Percentiles rank a stretch among this genome's conserved stretches.
These are phyloP conservation scores for Amanita exitialis DNA, from an alignment of 768 basidiomycete genomes.

Conservation along the genomic window DNA sequence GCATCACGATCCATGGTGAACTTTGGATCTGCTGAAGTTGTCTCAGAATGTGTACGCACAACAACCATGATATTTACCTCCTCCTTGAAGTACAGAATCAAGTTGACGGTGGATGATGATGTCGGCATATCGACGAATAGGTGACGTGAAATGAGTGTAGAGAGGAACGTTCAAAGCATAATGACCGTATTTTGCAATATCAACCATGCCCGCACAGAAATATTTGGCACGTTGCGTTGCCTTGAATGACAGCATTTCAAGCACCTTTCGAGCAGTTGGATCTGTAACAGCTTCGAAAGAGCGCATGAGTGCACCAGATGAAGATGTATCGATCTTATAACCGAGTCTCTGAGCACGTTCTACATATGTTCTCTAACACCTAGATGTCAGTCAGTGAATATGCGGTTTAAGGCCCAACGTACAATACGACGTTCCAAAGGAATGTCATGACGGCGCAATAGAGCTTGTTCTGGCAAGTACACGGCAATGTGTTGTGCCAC, in stretches of 20 bases:
- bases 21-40: conserved; percentile 55
- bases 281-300: conserved; percentile 72
- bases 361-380: conserved; percentile 54
- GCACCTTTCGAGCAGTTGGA: conserved; percentile 62
- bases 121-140: conserved; percentile 90
- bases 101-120: conserved; percentile 94
- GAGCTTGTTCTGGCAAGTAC: conserved; percentile 92
- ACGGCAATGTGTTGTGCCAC: conserved; percentile 92
- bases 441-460: conserved; percentile 88
- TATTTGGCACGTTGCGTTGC: conserved; percentile 95
- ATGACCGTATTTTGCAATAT: conserved; percentile 96
- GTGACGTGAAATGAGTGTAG: conserved; percentile 91
- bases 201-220: conserved; percentile 98
- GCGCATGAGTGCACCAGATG: conserved; percentile 72
- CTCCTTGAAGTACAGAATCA: conserved; percentile 75
- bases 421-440: conserved; percentile 90
- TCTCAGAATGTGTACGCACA: conserved; percentile 5
- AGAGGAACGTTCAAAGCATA: conserved; percentile 85
- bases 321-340: conserved; percentile 69
- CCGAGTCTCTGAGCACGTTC: conserved; percentile 82
- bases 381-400: conserved; percentile 9
- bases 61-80: conserved; percentile 30
- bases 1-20: conserved; percentile 98
- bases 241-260: conserved; percentile 80
- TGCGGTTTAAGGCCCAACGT: conserved; percentile 15